These are phyloP conservation scores for Paramecium octaurelia DNA, from an alignment of 73 alveolate species.

Conservation along the genomic window DNA sequence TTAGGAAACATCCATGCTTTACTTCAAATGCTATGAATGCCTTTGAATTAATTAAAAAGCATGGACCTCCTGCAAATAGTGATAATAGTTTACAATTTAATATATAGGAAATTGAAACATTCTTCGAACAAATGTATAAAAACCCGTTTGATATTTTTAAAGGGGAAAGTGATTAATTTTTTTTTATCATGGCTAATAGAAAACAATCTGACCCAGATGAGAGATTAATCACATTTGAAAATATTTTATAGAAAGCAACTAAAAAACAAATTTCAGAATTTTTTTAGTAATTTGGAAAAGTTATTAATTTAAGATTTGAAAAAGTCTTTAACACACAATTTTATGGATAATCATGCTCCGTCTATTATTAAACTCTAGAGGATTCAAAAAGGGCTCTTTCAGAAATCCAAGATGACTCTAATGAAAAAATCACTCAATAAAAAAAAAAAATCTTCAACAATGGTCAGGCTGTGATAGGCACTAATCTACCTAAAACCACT, in stretches of 20 bases:
- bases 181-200: neutral
- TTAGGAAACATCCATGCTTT: conserved; percentile 11
- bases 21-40: neutral
- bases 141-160: neutral
- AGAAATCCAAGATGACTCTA: conserved; percentile 24
- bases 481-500: neutral
- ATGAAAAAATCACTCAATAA: neutral
- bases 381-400: conserved; percentile 32
- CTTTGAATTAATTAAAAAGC: neutral
- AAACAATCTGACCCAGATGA: conserved; percentile 17
- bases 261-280: neutral
- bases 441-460: neutral
- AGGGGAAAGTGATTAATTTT: conserved; percentile 9
- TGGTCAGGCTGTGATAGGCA: neutral
- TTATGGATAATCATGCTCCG: neutral
- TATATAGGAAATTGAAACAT: neutral
- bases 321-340: neutral
- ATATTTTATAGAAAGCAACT: neutral
- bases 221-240: neutral
- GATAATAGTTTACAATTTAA: neutral
- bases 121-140: neutral
- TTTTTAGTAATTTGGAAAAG: conserved; percentile 10
- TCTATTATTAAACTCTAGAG: neutral
- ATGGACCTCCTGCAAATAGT: neutral
- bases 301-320: neutral